Base-by-base conservation (phyloP, 139 green algal species). In the Chlorella vulgaris region DNA sequence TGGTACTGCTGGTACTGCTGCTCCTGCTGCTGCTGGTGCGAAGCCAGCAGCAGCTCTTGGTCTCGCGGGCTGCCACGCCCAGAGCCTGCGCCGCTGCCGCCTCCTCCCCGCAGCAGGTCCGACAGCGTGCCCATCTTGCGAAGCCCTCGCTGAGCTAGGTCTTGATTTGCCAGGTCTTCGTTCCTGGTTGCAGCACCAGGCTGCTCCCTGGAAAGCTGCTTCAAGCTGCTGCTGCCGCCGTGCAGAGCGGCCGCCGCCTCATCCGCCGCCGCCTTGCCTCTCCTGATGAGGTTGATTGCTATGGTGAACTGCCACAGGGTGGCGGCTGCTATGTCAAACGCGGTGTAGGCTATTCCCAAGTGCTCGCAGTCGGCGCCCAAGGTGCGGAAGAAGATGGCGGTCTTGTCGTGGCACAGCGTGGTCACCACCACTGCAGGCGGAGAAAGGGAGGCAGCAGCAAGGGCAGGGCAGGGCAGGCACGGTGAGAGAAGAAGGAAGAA, bases 221-320 rank as follows among this genome's bases (percentile, higher is more conserved):
- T n/a, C n/a, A n/a, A 13, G 38, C 69, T 22, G n/a, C 38, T 21
- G 40, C 50, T n/a, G 29, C n/a, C 29, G 63, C 63, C 63, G 31
- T 70, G 7, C 4, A 74, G 67, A 6, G 38, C 38, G 15, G 33
- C 31, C 22, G 47, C 62, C 2, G 76, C n/a, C n/a, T n/a, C 62
- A 2, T 42, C 76, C 10, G 31, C 39, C 29, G 61, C 50, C 47
- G 31, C 62, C 15, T 29, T 24, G 15, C 33, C 40, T 24, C 65
- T 39, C 62, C 50, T 69, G 29, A 87, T 63, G 7, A 87, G 35
- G n/a, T 73, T 35, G 55, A 87, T 66, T 1, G 69, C 83, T 39
- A 87, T 31, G 4, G 78, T 85, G 76, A 87, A 87, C 55, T 87
- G 83, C 55, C 78, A 80, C 15, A 85, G 42, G 3, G 83, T 87